phyloP scores from a whole-genome alignment of 257 asterid species.

The Lantana camara region DNA sequence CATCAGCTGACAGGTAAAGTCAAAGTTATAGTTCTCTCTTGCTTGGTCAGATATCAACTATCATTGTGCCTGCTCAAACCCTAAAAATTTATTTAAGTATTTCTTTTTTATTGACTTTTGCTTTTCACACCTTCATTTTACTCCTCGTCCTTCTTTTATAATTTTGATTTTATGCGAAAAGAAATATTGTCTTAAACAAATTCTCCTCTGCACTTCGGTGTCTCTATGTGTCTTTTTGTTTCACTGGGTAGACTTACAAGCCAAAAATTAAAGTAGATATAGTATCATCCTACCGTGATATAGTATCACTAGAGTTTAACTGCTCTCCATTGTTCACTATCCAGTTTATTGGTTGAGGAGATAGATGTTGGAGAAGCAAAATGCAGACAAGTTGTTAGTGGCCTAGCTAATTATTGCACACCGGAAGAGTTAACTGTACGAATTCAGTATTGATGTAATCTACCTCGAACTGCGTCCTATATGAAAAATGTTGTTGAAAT shows the following conservation, averaged over 20 bases:
- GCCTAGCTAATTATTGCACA: constrained; percentile 82
- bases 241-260: background rate
- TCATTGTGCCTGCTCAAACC: constrained; percentile 13
- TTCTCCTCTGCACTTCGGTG: background rate
- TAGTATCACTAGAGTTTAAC: constrained; percentile 7
- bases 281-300: background rate
- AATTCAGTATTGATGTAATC: constrained; percentile 12
- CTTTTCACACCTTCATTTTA: background rate
- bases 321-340: constrained; percentile 20
- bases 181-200: background rate
- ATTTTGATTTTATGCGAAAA: background rate
- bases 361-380: constrained; percentile 92
- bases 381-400: constrained; percentile 96
- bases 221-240: background rate
- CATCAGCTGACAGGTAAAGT: constrained; percentile 90
- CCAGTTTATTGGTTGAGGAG: constrained; percentile 96
- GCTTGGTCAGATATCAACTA: background rate
- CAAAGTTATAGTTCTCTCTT: background rate
- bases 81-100: background rate
- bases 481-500: constrained; percentile 16
- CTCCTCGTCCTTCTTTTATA: background rate
- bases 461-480: background rate
- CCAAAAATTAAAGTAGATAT: background rate
- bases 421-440: constrained; percentile 87
- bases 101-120: background rate